A percentile compares a stretch with the other conserved stretches of the same genome.
These are phyloP conservation scores for Pseudozyma sp. DNA, from an alignment of 1,284 basidiomycete genomes.

Conservation along the genomic window DNA sequence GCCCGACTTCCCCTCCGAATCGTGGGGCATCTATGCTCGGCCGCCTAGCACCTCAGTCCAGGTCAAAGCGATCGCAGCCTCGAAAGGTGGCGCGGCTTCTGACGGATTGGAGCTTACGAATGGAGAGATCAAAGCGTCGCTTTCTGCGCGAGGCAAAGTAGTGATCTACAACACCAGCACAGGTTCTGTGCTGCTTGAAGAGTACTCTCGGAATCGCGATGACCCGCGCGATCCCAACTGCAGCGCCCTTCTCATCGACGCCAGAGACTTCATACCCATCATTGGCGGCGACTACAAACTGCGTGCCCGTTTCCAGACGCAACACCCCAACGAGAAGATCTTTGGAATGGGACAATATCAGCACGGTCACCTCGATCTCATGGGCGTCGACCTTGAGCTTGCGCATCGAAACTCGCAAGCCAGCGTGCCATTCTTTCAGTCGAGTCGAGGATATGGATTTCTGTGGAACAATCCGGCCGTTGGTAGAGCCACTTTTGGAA, in stretches of 20 bases:
- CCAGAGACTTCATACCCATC: slow-evolving; percentile 24
- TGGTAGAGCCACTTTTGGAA: slow-evolving; percentile 26
- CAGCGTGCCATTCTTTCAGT: slow-evolving; percentile 28
- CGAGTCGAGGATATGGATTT: slow-evolving; percentile 36
- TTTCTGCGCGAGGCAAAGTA: slow-evolving; percentile 22
- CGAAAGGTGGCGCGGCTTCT: not conserved
- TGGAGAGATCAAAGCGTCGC: slow-evolving; percentile 21
- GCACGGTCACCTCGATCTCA: slow-evolving; percentile 21
- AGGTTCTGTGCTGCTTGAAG: slow-evolving; percentile 23
- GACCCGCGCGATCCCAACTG: slow-evolving; percentile 30
- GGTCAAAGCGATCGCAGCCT: not conserved
- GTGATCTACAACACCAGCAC: slow-evolving; percentile 1
- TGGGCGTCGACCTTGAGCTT: slow-evolving; percentile 29
- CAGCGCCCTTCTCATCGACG: slow-evolving; percentile 37
- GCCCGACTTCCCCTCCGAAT: slow-evolving; percentile 4
- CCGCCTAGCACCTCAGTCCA: not conserved
- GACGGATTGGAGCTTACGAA: slow-evolving; percentile 3
- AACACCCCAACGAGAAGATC: slow-evolving; percentile 28
- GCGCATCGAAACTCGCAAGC: slow-evolving; percentile 40
- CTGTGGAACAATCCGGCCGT: slow-evolving; percentile 41
- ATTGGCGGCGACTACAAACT: slow-evolving; percentile 25
- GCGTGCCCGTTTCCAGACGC: slow-evolving; percentile 30
- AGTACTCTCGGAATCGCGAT: slow-evolving; percentile 24
- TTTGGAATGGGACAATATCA: slow-evolving; percentile 45
- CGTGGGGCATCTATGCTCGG: slow-evolving; percentile 23